phyloP scores from a whole-genome alignment of 495 filamentous ascomycete species.

The Penicillium bovifimosum region DNA sequence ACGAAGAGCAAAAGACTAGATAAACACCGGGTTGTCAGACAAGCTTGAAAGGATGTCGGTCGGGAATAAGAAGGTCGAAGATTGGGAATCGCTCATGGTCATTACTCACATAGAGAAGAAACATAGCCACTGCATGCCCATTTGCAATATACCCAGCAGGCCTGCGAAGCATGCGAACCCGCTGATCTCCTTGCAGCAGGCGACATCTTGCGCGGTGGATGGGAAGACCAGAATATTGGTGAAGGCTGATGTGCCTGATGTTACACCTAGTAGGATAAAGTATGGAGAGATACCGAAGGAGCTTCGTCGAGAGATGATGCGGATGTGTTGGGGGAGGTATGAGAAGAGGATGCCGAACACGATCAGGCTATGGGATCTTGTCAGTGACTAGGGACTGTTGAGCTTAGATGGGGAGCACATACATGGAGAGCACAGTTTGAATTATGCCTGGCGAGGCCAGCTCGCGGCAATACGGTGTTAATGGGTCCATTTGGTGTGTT shows the following conservation, averaged over 20 bases:
- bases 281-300: constrained; percentile 96
- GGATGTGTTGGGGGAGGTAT: constrained; percentile 90
- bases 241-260: constrained; percentile 79
- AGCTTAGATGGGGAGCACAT: constrained; percentile 5
- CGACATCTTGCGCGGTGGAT: constrained; percentile 67
- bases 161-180: constrained; percentile 79
- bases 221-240: constrained; percentile 86
- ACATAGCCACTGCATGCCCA: constrained; percentile 85
- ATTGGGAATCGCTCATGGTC: neutral
- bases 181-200: constrained; percentile 75
- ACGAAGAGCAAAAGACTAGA: constrained; percentile 76
- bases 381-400: neutral
- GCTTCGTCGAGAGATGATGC: constrained; percentile 78
- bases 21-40: neutral
- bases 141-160: constrained; percentile 79
- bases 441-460: constrained; percentile 46
- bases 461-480: constrained; percentile 32
- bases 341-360: constrained; percentile 86
- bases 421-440: constrained; percentile 61
- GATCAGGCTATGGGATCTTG: constrained; percentile 55
- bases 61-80: neutral
- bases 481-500: constrained; percentile 21
- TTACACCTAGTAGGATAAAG: constrained; percentile 87
- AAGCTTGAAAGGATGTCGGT: neutral
- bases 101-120: constrained; percentile 81